A percentile compares a stretch with the other conserved stretches of the same genome.
phyloP scores from a whole-genome alignment of 345 rosid species.

The Kandelia obovata region DNA sequence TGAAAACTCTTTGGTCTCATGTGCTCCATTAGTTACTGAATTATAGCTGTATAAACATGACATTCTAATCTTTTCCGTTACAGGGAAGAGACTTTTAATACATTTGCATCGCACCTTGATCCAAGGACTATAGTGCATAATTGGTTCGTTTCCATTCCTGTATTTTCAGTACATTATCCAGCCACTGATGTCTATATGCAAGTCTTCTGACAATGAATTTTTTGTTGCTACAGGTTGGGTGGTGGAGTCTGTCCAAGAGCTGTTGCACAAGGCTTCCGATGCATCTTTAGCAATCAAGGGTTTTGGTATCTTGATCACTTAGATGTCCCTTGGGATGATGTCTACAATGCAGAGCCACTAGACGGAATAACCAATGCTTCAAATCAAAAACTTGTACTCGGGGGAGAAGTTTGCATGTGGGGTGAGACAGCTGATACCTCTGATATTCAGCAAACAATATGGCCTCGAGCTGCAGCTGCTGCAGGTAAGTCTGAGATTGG shows the following conservation, averaged over 20 bases:
- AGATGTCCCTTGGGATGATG: constrained; percentile 73
- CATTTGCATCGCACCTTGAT: constrained; percentile 59
- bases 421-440: constrained; percentile 83
- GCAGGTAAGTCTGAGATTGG: constrained; percentile 46
- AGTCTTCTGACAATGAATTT: neutral
- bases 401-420: constrained; percentile 99
- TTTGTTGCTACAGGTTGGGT: constrained; percentile 56
- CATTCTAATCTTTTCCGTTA: constrained; percentile 15
- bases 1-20: neutral
- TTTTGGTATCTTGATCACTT: constrained; percentile 91
- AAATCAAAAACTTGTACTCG: constrained; percentile 67
- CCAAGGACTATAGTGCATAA: constrained; percentile 84
- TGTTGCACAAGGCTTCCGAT: constrained; percentile 80
- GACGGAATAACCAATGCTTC: constrained; percentile 61
- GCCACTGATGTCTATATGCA: constrained; percentile 1
- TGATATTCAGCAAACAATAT: constrained; percentile 74
- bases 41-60: neutral
- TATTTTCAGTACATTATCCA: constrained; percentile 2
- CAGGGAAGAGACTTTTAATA: constrained; percentile 88
- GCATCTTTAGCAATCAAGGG: constrained; percentile 86
- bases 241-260: constrained; percentile 79
- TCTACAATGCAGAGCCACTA: constrained; percentile 74
- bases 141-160: constrained; percentile 47
- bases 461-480: constrained; percentile 95
- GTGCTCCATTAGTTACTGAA: neutral